Percentiles rank a stretch among this genome's conserved stretches.
These are phyloP conservation scores for Durusdinium trenchii DNA, from an alignment of 73 alveolate species.

Conservation along the genomic window DNA sequence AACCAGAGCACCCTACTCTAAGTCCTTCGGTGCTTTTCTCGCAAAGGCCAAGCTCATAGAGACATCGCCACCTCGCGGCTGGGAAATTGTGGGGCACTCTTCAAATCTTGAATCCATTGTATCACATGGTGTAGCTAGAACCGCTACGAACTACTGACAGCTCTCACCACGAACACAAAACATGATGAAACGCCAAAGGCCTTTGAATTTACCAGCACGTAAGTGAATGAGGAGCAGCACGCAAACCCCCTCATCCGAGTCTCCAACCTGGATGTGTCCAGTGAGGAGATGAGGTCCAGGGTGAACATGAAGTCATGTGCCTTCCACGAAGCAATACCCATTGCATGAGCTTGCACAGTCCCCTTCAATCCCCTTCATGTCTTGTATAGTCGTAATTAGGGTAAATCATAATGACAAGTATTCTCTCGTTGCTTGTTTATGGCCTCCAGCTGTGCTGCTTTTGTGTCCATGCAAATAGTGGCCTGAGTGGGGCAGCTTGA, in stretches of 20 bases:
- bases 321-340: too few species aligned
- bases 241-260: neutral
- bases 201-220: too few species aligned
- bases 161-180: too few species aligned
- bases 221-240: too few species aligned
- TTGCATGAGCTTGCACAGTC: too few species aligned
- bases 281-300: slow-evolving; percentile 39
- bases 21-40: neutral
- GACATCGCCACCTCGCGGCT: slow-evolving; percentile 21
- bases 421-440: neutral
- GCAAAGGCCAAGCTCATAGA: slow-evolving; percentile 3
- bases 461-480: neutral
- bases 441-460: slow-evolving; percentile 5
- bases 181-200: too few species aligned
- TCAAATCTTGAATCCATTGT: too few species aligned
- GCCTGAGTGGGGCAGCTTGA: neutral
- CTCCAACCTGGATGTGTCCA: slow-evolving; percentile 24
- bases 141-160: too few species aligned
- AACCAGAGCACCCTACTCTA: neutral
- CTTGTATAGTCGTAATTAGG: neutral
- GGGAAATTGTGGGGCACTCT: too few species aligned
- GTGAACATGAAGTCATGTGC: slow-evolving; percentile 64
- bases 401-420: neutral
- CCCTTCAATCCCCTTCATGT: too few species aligned
- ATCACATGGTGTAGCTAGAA: too few species aligned